Base-by-base conservation (phyloP, 2,329 filamentous ascomycete species). In the Paraphoma sp. region DNA sequence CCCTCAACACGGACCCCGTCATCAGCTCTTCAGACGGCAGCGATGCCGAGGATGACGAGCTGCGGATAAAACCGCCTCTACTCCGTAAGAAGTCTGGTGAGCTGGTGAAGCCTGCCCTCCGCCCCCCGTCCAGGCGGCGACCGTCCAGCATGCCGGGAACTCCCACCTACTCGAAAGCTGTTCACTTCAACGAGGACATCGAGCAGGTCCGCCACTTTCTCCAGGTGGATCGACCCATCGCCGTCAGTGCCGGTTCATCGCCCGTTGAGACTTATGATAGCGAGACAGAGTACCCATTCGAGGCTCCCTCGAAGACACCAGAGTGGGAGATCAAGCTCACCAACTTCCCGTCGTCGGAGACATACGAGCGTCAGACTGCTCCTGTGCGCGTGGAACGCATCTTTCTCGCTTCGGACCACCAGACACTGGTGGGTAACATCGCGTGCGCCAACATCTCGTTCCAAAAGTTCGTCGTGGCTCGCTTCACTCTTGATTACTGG, bases 41-140 rank as follows among this genome's bases (percentile, higher is more conserved):
- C 65, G 83, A 86, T 57, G 71, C 86, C 78, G 63, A 89, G 84
- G 75, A 70, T 79, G 87, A 76, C 79, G 89, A 80, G 53, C 68
- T 84, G 58, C 77, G 72, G 61, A 83, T 80, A 68, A 96, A 95
- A 79, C 93, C 93, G n/a, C 88, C 88, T 51, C 96, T 98, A 87
- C 88, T 99, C 10, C 89, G 95, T 69, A 99, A 99, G 82, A 99
- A 99, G 84, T 98, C 95, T 40, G 95, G 95, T 33, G 95, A 99
- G 79, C 84, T 99, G 36, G 95, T 99, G 55, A 89, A 95, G 68
- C 95, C 95, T 11, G 95, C 95, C 17, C 85, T 99, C 49, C 88
- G 95, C 48, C 87, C 89, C 40, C 83, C 91, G 11, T 91, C 90
- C n/a, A 86, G 86, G 63, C 85, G 92, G 63, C 87, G 95, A 55